phyloP scores from a whole-genome alignment of 148 eudicot species.

The Fagopyrum homotropicum region DNA sequence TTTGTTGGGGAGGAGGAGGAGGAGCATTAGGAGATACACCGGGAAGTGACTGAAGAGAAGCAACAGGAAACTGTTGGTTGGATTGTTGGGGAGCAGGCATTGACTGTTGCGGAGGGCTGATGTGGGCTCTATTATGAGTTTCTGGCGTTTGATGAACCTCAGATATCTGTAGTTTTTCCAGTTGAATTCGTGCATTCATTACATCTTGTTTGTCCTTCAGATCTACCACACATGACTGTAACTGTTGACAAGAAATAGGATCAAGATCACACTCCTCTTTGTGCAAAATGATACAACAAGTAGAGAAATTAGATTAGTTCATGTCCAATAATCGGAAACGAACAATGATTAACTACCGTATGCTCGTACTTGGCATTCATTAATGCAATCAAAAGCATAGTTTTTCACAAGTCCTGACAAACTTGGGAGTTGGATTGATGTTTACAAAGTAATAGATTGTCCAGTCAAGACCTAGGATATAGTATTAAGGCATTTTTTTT shows the following conservation, averaged over 20 bases:
- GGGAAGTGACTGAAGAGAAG: conserved; percentile 1
- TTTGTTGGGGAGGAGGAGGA: conserved; percentile 13
- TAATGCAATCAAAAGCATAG: background rate
- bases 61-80: conserved; percentile 3
- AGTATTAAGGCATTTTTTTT: background rate
- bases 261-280: background rate
- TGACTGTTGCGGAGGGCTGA: background rate
- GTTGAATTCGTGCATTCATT: conserved; percentile 11
- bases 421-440: background rate
- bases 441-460: background rate
- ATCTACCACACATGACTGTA: conserved; percentile 3
- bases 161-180: conserved; percentile 8
- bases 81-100: background rate
- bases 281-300: background rate
- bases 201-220: conserved; percentile 15
- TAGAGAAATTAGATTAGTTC: background rate
- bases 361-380: background rate
- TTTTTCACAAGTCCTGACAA: background rate
- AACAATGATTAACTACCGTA: background rate
- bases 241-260: conserved; percentile 7
- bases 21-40: conserved; percentile 9
- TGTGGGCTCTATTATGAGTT: conserved; percentile 1
- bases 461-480: background rate
- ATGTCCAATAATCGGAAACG: background rate
- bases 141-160: conserved; percentile 10